Conservation (phyloP, 2,329 filamentous ascomycete genomes). For the Aschersonia sp. region DNA sequence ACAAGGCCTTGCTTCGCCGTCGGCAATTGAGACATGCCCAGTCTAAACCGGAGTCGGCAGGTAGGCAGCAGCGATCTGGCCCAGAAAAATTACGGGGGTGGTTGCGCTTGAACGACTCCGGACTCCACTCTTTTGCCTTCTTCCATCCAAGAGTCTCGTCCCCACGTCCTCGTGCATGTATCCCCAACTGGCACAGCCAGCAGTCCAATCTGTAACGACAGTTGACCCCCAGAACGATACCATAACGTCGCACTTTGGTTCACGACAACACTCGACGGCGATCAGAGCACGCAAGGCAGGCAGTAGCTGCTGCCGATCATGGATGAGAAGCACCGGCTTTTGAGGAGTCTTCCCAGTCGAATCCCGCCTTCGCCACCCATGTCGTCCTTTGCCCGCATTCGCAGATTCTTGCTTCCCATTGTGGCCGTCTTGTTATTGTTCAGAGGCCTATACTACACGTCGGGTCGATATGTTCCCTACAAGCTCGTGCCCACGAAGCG, state of each 20-base stretch:
- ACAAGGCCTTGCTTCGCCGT: not conserved
- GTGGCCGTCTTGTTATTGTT: constrained; percentile 1
- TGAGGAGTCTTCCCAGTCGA: not conserved
- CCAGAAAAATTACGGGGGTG: too few relatives aligned
- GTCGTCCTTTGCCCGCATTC: constrained; percentile 1
- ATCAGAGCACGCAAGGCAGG: not conserved
- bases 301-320: not conserved
- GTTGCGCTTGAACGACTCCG: too few relatives aligned
- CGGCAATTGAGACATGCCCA: not conserved
- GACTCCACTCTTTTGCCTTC: too few relatives aligned
- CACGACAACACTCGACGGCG: not conserved
- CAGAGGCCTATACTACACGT: not conserved
- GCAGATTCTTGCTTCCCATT: constrained; percentile 2
- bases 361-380: constrained; percentile 1
- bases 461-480: not conserved
- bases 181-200: too few relatives aligned
- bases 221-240: too few relatives aligned
- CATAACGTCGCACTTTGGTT: too few relatives aligned
- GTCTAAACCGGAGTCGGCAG: too few relatives aligned
- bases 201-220: too few relatives aligned
- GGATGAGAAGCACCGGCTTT: constrained; percentile 1
- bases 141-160: too few relatives aligned
- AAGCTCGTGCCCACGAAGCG: not conserved
- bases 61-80: too few relatives aligned
- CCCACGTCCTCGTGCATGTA: too few relatives aligned